Evolutionary conservation across 192 early-diverging fungal species (phyloP).

Genomic region (Coemansia sp.): DNA sequence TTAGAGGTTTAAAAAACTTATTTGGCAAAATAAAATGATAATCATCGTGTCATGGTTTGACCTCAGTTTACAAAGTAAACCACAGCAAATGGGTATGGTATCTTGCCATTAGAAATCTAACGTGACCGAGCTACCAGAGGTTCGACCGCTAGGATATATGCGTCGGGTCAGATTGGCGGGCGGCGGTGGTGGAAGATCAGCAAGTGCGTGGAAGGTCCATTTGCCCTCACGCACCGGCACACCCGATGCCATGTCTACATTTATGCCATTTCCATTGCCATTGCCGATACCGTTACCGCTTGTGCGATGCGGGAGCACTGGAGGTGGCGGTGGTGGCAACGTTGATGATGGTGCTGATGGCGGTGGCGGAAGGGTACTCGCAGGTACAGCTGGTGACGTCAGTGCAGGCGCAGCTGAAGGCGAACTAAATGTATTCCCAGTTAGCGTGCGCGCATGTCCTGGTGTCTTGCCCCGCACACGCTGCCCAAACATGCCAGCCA

Average conservation of each 20-base stretch:
- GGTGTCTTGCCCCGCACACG: slow-evolving; percentile 16
- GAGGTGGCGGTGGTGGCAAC: slow-evolving; percentile 30
- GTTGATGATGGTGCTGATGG: slow-evolving; percentile 16
- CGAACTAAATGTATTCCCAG: slow-evolving; percentile 11
- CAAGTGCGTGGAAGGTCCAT: slow-evolving; percentile 43
- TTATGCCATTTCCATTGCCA: background rate
- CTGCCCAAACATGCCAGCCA: slow-evolving; percentile 51
- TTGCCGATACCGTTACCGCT: background rate
- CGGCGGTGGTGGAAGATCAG: slow-evolving; percentile 35
- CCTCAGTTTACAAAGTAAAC: too few species aligned
- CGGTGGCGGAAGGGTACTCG: slow-evolving; percentile 8
- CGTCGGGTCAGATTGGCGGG: slow-evolving; percentile 20
- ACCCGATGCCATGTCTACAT: background rate
- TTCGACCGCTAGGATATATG: slow-evolving; percentile 41
- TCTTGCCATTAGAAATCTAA: slow-evolving; percentile 15
- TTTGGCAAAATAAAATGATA: too few species aligned
- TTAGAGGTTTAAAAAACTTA: too few species aligned
- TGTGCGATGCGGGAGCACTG: slow-evolving; percentile 9
- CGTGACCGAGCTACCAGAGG: slow-evolving; percentile 29
- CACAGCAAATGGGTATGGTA: too few species aligned
- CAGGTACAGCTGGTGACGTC: slow-evolving; percentile 7
- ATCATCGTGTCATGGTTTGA: too few species aligned
- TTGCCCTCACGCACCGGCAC: slow-evolving; percentile 47
- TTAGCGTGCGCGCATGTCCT: slow-evolving; percentile 14
- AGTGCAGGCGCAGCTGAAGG: slow-evolving; percentile 21